These are phyloP conservation scores for Botrytis elliptica DNA, from an alignment of 2,329 filamentous ascomycete genomes.

Conservation along the genomic window DNA sequence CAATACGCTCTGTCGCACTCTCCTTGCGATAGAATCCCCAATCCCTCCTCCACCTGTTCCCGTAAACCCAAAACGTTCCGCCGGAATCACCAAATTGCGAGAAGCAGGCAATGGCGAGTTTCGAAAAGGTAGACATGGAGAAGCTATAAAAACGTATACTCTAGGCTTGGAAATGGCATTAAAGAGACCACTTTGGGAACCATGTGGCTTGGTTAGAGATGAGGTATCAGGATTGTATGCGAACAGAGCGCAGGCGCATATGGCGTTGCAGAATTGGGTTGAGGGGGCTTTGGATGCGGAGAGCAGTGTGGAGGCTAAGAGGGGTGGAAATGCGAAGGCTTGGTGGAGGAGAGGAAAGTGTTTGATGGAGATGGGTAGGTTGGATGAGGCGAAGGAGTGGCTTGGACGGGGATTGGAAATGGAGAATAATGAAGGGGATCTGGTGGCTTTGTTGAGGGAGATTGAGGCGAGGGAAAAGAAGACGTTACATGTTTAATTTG, in stretches of 20 bases:
- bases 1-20: slow-evolving; percentile 73
- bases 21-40: slow-evolving; percentile 64
- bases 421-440: slow-evolving; percentile 68
- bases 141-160: slow-evolving; percentile 78
- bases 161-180: slow-evolving; percentile 90
- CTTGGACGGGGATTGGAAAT: slow-evolving; percentile 76
- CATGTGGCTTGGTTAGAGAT: slow-evolving; percentile 76
- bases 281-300: slow-evolving; percentile 87
- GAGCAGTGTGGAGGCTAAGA: slow-evolving; percentile 82
- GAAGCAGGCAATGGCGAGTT: slow-evolving; percentile 82
- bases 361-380: slow-evolving; percentile 83
- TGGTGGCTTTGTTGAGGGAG: slow-evolving; percentile 63
- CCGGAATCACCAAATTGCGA: slow-evolving; percentile 85
- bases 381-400: slow-evolving; percentile 80
- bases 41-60: slow-evolving; percentile 83
- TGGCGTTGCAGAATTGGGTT: slow-evolving; percentile 77
- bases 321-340: slow-evolving; percentile 84
- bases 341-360: slow-evolving; percentile 90
- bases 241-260: slow-evolving; percentile 87
- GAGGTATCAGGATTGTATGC: slow-evolving; percentile 78
- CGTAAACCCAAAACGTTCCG: slow-evolving; percentile 87
- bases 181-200: slow-evolving; percentile 82
- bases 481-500: slow-evolving; percentile 19
- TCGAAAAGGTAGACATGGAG: slow-evolving; percentile 71
- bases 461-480: slow-evolving; percentile 49